phyloP scores from a whole-genome alignment of 208 protist genomes.

The Acanthamoeba triangularis region DNA sequence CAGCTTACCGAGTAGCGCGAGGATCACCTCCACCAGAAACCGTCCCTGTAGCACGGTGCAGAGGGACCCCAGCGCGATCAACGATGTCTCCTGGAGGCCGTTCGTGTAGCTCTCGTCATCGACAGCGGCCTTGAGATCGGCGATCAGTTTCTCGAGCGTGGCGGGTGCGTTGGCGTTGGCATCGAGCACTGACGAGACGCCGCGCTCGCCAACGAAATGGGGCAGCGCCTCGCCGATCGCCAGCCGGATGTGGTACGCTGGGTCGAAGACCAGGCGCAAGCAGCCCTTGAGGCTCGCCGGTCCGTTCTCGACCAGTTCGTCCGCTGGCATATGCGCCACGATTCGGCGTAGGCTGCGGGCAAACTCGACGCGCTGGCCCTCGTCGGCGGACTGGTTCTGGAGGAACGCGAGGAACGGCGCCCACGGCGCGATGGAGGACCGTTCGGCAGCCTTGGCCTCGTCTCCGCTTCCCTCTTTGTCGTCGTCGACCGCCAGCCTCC shows the following conservation, averaged over 20 bases:
- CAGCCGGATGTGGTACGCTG: neutral
- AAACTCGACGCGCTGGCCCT: slow-evolving; percentile 19
- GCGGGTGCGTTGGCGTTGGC: neutral
- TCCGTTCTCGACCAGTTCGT: slow-evolving; percentile 3
- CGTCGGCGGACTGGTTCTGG: slow-evolving; percentile 31
- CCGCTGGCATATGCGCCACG: slow-evolving; percentile 12
- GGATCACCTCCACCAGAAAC: slow-evolving; percentile 19
- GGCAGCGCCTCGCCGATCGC: slow-evolving; percentile 14
- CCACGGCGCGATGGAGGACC: neutral
- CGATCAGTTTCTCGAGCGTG: slow-evolving; percentile 9
- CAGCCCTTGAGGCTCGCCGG: neutral
- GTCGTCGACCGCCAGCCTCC: neutral
- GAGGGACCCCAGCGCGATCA: slow-evolving; percentile 17
- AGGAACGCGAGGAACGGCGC: neutral
- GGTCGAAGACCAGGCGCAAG: neutral
- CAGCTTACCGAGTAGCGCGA: neutral
- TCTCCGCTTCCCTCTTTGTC: slow-evolving; percentile 3
- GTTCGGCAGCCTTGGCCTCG: neutral
- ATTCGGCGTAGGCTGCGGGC: slow-evolving; percentile 22
- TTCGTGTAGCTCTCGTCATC: neutral
- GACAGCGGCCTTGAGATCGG: neutral
- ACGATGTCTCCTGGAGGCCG: neutral
- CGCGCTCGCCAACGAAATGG: neutral
- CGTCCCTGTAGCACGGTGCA: slow-evolving; percentile 29
- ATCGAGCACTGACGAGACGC: slow-evolving; percentile 19